phyloP scores from a whole-genome alignment of 352 stramenopile species.

The Phytophthora fragariaefolia region DNA sequence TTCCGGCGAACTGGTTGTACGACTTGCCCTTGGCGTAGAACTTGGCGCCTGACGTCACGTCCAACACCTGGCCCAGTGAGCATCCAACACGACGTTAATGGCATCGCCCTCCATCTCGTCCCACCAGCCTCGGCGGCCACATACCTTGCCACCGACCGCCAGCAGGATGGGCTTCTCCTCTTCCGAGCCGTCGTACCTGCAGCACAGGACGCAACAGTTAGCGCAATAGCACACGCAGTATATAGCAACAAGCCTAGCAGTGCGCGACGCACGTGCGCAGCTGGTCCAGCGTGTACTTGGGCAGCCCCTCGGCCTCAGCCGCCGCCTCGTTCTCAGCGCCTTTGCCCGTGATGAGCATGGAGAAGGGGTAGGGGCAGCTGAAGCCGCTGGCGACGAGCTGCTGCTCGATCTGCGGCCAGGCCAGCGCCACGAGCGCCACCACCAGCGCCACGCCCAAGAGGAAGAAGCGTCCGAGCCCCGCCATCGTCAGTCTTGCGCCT shows the following conservation, averaged over 20 bases:
- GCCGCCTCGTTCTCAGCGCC: conserved; percentile 27
- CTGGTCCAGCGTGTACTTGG: conserved; percentile 68
- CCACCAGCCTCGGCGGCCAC: neutral
- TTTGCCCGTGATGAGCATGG: conserved; percentile 42
- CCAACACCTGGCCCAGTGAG: conserved; percentile 51
- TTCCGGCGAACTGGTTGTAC: conserved; percentile 82
- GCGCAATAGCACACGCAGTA: too few species aligned
- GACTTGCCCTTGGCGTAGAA: conserved; percentile 80
- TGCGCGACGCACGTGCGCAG: conserved; percentile 59
- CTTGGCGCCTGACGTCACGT: conserved; percentile 72
- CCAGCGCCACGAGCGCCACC: conserved; percentile 60
- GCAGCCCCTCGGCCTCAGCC: conserved; percentile 40
- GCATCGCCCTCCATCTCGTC: neutral
- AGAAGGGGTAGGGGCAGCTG: conserved; percentile 75
- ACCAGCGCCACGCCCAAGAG: conserved; percentile 59
- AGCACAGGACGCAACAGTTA: conserved; percentile 12
- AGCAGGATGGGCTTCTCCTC: conserved; percentile 69
- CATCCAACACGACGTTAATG: conserved; percentile 9
- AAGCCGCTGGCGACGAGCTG: conserved; percentile 56
- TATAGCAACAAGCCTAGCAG: too few species aligned
- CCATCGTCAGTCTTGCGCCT: too few species aligned
- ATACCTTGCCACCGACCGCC: conserved; percentile 75
- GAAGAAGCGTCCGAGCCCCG: conserved; percentile 45
- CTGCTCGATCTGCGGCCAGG: conserved; percentile 80
- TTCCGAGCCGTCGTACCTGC: conserved; percentile 74